phyloP scores from a whole-genome alignment of 2,329 filamentous ascomycete genomes.

The Chaetomium strumarium region DNA sequence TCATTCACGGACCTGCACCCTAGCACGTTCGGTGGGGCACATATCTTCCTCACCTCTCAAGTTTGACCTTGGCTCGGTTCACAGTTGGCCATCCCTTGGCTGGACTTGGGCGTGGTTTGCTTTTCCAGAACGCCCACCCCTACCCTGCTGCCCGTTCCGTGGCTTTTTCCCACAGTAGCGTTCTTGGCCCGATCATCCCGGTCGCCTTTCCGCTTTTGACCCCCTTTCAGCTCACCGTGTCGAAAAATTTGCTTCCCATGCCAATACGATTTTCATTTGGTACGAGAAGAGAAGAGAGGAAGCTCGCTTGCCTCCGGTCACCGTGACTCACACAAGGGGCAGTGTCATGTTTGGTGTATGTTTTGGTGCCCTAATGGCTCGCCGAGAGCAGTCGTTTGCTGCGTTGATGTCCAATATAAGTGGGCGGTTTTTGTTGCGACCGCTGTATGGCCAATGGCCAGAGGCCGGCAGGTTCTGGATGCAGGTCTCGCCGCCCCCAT shows the following conservation, averaged over 20 bases:
- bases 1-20: neutral
- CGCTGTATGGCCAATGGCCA: slow-evolving; percentile 20
- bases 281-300: slow-evolving; percentile 5
- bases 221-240: slow-evolving; percentile 22
- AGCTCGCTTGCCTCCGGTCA: neutral
- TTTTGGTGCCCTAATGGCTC: slow-evolving; percentile 25
- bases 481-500: slow-evolving; percentile 20
- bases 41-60: slow-evolving; percentile 15
- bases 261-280: slow-evolving; percentile 15
- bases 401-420: slow-evolving; percentile 29
- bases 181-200: neutral
- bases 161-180: slow-evolving; percentile 16
- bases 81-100: slow-evolving; percentile 11
- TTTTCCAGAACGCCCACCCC: slow-evolving; percentile 22
- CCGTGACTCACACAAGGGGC: slow-evolving; percentile 22
- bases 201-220: slow-evolving; percentile 18
- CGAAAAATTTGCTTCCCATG: slow-evolving; percentile 23
- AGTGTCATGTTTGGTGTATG: slow-evolving; percentile 17
- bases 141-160: slow-evolving; percentile 13
- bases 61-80: slow-evolving; percentile 17
- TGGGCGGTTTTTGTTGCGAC: slow-evolving; percentile 15
- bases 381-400: slow-evolving; percentile 19
- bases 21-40: slow-evolving; percentile 15
- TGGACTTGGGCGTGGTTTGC: slow-evolving; percentile 6
- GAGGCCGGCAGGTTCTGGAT: slow-evolving; percentile 16